phyloP scores from a whole-genome alignment of 164 flowering plant genomes.

The Stephania japonica region DNA sequence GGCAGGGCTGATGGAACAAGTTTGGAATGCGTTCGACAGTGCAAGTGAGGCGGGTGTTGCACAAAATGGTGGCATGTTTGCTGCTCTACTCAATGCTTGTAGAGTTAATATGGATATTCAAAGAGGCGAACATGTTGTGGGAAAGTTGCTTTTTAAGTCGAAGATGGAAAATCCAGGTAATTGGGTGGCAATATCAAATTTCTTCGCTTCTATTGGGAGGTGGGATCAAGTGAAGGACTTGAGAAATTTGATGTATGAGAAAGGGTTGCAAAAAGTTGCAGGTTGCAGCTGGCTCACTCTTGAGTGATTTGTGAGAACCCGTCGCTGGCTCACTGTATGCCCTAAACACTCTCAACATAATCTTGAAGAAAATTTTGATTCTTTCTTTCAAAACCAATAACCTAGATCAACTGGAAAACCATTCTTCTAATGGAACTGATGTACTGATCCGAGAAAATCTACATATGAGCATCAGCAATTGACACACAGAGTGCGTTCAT shows the following conservation, averaged over 20 bases:
- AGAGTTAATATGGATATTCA: conserved; percentile 31
- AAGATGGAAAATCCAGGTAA: conserved; percentile 41
- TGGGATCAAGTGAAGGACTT: conserved; percentile 41
- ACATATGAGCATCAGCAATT: background rate
- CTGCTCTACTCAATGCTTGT: conserved; percentile 47
- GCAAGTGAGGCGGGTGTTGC: conserved; percentile 21
- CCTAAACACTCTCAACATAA: too few species aligned
- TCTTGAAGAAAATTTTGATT: too few species aligned
- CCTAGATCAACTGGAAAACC: background rate
- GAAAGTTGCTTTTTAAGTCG: conserved; percentile 35
- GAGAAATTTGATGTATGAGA: conserved; percentile 35
- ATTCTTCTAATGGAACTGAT: background rate
- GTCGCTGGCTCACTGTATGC: too few species aligned
- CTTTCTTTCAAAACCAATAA: too few species aligned
- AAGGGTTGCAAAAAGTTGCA: conserved; percentile 33
- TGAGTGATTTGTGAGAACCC: background rate
- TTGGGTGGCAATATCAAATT: conserved; percentile 42
- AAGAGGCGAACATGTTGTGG: conserved; percentile 48
- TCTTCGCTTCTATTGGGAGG: conserved; percentile 49
- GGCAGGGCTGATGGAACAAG: conserved; percentile 40
- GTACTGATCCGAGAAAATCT: background rate
- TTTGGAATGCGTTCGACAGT: conserved; percentile 32
- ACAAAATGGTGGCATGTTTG: conserved; percentile 34
- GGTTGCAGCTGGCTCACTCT: conserved; percentile 42
- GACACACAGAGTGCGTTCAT: background rate